Conservation (phyloP, 2,329 filamentous ascomycete genomes). For the Sodiomyces alkalinus region DNA sequence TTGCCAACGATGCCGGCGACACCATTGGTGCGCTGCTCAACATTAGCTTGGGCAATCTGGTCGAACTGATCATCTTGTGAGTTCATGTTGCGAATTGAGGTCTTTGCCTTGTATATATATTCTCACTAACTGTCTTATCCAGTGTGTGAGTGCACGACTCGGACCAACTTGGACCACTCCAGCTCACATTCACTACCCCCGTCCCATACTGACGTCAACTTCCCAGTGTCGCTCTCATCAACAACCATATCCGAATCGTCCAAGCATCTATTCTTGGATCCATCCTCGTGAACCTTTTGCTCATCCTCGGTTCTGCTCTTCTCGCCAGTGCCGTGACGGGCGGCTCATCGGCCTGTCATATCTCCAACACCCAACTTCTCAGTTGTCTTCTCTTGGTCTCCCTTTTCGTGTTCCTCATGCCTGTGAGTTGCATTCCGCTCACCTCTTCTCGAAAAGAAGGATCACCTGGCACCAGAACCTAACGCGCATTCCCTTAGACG, state of each 20-base stretch:
- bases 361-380: slow-evolving; percentile 18
- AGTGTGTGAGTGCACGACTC: slow-evolving; percentile 17
- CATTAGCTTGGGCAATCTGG: slow-evolving; percentile 46
- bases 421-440: slow-evolving; percentile 8
- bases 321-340: slow-evolving; percentile 53
- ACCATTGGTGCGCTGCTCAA: slow-evolving; percentile 44
- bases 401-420: slow-evolving; percentile 21
- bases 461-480: too few relatives aligned
- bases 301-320: slow-evolving; percentile 65
- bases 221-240: slow-evolving; percentile 30
- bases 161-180: too few relatives aligned
- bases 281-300: slow-evolving; percentile 59
- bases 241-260: slow-evolving; percentile 57
- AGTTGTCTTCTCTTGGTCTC: slow-evolving; percentile 21
- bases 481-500: slow-evolving; percentile 13
- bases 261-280: slow-evolving; percentile 64
- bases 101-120: slow-evolving; percentile 7
- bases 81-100: slow-evolving; percentile 40
- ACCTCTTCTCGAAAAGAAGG: slow-evolving; percentile 3
- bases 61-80: slow-evolving; percentile 45
- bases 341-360: slow-evolving; percentile 34
- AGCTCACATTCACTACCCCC: too few relatives aligned
- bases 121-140: slow-evolving; percentile 12
- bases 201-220: slow-evolving; percentile 16
- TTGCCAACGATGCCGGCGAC: slow-evolving; percentile 40